Evolutionary conservation across 1,139 yeast genomes (phyloP), one percentile per base, ranked within the genome.

Genomic region (Saccharomycopsis hybrid): DNA sequence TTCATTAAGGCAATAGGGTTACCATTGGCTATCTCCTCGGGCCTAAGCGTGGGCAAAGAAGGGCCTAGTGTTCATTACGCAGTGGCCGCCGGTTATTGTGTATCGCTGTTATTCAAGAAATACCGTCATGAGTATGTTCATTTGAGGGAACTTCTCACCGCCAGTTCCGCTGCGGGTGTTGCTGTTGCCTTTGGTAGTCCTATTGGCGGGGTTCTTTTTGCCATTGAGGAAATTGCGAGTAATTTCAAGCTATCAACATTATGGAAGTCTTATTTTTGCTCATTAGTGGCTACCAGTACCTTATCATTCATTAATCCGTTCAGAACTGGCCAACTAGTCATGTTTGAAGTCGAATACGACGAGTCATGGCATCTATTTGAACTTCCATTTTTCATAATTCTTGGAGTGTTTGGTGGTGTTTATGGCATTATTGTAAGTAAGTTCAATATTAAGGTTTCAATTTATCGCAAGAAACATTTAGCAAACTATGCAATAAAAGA

Each of bases 201-300:
- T 0, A 80, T 82, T 70, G 87, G 87, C 2, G 88, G 88, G 1
- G 87, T 81, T 4, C 63, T 81, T 35, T 81, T 82, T 58, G 73
- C 84, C 7, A 72, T 85, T 49, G 95, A 86, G 62, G 95, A 86
- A 59, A 85, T 86, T 39, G 74, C 88, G 0, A 72, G 83, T 25
- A 76, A 75, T 7, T 85, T 88, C 62, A 86, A 82, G 59, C 68
- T 89, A 31, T 75, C 85, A 8, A 85, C 96, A 1, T 76, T 94
- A 64, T 87, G 96, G 95, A 85, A 88, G 60, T 80, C 95, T 1
- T 94, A 90, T 63, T 90, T 88, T 60, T 90, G 97, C 60, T 85
- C 97, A 0, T 69, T 94, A 54, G 78, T 89, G 2, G 97, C 97
- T 0, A 94, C 92, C 0, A 78, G 88, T 0, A 83, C 90, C 0